Evolutionary conservation across 805 yeast genomes (phyloP).

Genomic region (Saccharomycopsis javanensis): DNA sequence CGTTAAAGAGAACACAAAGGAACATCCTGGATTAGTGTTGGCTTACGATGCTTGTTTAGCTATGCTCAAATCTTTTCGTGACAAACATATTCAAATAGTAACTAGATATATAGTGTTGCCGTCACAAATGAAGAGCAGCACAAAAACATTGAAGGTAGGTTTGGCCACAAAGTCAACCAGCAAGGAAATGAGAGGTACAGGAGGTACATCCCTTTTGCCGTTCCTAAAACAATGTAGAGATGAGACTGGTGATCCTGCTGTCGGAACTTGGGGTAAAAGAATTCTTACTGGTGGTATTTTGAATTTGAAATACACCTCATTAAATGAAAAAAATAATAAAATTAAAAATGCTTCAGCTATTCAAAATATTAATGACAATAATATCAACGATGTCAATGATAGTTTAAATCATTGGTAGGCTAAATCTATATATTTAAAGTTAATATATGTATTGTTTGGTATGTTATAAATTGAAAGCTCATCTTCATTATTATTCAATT

Average conservation of each 20-base stretch:
- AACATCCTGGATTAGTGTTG: constrained; percentile 47
- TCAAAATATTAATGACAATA: neutral
- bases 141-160: constrained; percentile 55
- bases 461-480: neutral
- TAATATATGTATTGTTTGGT: neutral
- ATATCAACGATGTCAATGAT: neutral
- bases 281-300: constrained; percentile 45
- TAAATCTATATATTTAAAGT: neutral
- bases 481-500: neutral
- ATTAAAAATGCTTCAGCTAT: neutral
- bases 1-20: constrained; percentile 36
- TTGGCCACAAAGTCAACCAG: constrained; percentile 34
- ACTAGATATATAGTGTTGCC: constrained; percentile 79
- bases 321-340: neutral
- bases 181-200: constrained; percentile 64
- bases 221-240: constrained; percentile 92
- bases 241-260: constrained; percentile 91
- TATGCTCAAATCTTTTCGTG: constrained; percentile 79
- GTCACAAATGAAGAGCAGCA: constrained; percentile 49
- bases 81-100: constrained; percentile 87
- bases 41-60: constrained; percentile 86
- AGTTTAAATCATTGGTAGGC: neutral
- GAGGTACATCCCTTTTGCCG: constrained; percentile 87
- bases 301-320: constrained; percentile 21
- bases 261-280: constrained; percentile 84